Base-by-base conservation (phyloP, 1,284 basidiomycete species). In the Xanthoconium separans region DNA sequence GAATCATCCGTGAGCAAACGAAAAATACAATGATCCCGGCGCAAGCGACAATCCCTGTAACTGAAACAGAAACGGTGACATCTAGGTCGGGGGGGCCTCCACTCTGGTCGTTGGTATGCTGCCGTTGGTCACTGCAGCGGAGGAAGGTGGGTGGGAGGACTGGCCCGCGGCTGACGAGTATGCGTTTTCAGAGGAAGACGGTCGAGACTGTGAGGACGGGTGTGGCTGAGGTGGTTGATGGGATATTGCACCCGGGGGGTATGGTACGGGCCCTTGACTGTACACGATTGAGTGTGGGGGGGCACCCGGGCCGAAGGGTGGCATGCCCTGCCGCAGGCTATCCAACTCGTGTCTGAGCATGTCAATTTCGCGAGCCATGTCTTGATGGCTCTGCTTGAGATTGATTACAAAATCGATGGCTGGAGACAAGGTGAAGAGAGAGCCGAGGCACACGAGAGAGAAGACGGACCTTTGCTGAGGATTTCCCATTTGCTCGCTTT, bases 401-500 rank as follows among this genome's bases (percentile, higher is more conserved):
- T 84, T 82, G 29, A 74, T 72, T 51, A 96, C 89, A 73, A 91
- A 93, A 69, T 95, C 93, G 68, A 95, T 92, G 27, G 94, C 93
- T 94, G 64, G 42, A 53, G 15, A 29, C 41, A 37, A 31, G 44
- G n/a, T 69, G 37, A 56, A 58, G 49, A 36, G 53, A 16, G 34
- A 58, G 37, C 24, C 27, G 39, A 40, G 12, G 30, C 27, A 18
- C 20, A 40, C 43, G 53, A 22, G 36, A 24, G 36, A 31, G 3
- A 37, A 24, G 40, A 70, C 78, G 60, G 61, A 91, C 93, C 91
- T 84, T 95, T 95, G 72, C 85, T 93, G 37, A 97, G 75, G 55
- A 96, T 95, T 75, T 97, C 94, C 95, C 94, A 97, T 75, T 98
- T 98, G 75, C 91, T 93, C 20, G 92, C 89, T 70, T 97, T 96